phyloP scores from a whole-genome alignment of 208 protist genomes.

The Trypanosoma mega region DNA sequence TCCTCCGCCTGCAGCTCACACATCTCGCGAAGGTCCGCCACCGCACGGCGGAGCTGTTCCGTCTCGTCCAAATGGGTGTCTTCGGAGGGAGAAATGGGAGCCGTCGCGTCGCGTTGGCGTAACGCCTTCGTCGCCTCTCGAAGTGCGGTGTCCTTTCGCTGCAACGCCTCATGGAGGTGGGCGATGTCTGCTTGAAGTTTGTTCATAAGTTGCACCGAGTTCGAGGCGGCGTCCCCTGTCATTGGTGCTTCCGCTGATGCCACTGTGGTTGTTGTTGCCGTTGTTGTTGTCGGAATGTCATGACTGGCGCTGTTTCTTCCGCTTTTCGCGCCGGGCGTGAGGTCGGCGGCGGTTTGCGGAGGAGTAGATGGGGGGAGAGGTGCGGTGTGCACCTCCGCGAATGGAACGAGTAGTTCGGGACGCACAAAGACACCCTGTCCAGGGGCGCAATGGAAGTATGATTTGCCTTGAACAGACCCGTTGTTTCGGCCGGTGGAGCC shows the following conservation, averaged over 20 bases:
- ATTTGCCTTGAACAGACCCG: slow-evolving; percentile 38
- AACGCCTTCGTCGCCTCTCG: too few species aligned
- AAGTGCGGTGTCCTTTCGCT: slow-evolving; percentile 6
- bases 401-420: slow-evolving; percentile 43
- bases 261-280: too few species aligned
- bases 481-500: slow-evolving; percentile 44
- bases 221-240: too few species aligned
- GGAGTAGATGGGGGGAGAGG: too few species aligned
- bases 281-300: too few species aligned
- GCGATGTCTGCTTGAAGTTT: slow-evolving; percentile 1
- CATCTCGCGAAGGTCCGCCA: slow-evolving; percentile 9
- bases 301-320: too few species aligned
- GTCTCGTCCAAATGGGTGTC: neutral
- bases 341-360: too few species aligned
- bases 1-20: slow-evolving; percentile 24
- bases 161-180: slow-evolving; percentile 6
- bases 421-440: slow-evolving; percentile 62
- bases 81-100: neutral
- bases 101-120: neutral
- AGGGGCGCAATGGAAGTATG: slow-evolving; percentile 51
- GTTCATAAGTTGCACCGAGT: neutral
- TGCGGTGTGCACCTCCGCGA: too few species aligned
- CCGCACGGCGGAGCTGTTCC: slow-evolving; percentile 5
- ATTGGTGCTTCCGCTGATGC: too few species aligned
- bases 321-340: neutral